Base-by-base conservation (phyloP, 2,329 filamentous ascomycete species). In the Neophaeococcomyces aloes region DNA sequence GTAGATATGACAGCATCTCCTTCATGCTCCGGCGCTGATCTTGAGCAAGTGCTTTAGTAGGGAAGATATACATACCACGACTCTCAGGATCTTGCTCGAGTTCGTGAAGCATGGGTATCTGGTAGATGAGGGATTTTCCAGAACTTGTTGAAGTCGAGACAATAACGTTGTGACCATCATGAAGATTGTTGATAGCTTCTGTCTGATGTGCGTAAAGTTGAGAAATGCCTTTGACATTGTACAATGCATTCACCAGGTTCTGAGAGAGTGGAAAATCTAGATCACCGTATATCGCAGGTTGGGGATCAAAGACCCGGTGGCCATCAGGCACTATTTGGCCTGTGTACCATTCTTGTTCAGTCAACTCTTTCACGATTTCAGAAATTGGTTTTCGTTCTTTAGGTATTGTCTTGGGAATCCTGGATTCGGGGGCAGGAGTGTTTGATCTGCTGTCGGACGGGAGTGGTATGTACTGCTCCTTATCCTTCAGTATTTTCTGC, bases 51-150 rank as follows among this genome's bases (percentile, higher is more conserved):
- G 91, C 91, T 64, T 98, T 98, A 0, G 91, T 98, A 0, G 91
- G 91, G 48, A 98, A 98, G 29, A 98, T 94, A 60, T 95, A 96
- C 80, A 98, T 86, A 2, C 91, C 91, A 54, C 91, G 73, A 7
- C 85, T 84, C 44, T 80, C 71, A 2, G 64, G 67, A 56, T 96
- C 83, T 41, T 77, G 70, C 61, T 98, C 89, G 2, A 98, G 67
- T 38, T 86, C 83, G 58, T 94, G 79, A 8, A 98, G 66, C 34
- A 98, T 86, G 0, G 91, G 91, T 13, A 98, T 74, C 57, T 98
- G 91, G 58, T 96, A 98, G 48, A 98, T 95, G n/a, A 98, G 68
- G 4, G 87, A 95, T 62, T 98, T 98, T 8, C 91, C 91, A 1
- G 91, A 98, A 58, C 86, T 94, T 0, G 91, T 98, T 0, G 89